These are phyloP conservation scores for Geranium brycei DNA, from an alignment of 345 rosid species.

Conservation along the genomic window DNA sequence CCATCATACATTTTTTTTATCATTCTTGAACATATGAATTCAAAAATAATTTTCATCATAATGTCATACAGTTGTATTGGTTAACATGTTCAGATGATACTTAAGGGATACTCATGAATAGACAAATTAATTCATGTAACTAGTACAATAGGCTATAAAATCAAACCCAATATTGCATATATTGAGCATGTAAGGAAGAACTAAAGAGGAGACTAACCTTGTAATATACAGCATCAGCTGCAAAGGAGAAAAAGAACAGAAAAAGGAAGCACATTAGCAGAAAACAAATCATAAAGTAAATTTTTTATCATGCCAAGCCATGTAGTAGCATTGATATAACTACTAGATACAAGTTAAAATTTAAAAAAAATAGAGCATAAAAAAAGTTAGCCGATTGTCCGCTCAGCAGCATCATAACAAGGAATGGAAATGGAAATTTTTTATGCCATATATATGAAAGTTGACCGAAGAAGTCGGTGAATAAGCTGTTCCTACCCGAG, in stretches of 20 bases:
- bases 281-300: slow-evolving; percentile 2
- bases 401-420: not conserved
- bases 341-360: not conserved
- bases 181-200: not conserved
- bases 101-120: not conserved
- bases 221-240: slow-evolving; percentile 59
- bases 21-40: not conserved
- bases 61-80: not conserved
- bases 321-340: not conserved
- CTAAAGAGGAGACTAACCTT: slow-evolving; percentile 39
- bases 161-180: not conserved
- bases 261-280: not conserved
- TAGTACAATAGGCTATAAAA: not conserved
- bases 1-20: not conserved
- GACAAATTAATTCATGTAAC: not conserved
- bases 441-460: not conserved
- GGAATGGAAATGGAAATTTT: not conserved
- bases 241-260: slow-evolving; percentile 15
- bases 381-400: not conserved
- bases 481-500: slow-evolving; percentile 29
- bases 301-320: not conserved
- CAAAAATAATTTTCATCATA: not conserved
- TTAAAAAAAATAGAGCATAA: not conserved
- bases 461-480: not conserved
- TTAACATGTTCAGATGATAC: not conserved